Evolutionary conservation across 805 yeast genomes (phyloP), one percentile per base, ranked within the genome.

Genomic region (Teunomyces lycoperdinae): DNA sequence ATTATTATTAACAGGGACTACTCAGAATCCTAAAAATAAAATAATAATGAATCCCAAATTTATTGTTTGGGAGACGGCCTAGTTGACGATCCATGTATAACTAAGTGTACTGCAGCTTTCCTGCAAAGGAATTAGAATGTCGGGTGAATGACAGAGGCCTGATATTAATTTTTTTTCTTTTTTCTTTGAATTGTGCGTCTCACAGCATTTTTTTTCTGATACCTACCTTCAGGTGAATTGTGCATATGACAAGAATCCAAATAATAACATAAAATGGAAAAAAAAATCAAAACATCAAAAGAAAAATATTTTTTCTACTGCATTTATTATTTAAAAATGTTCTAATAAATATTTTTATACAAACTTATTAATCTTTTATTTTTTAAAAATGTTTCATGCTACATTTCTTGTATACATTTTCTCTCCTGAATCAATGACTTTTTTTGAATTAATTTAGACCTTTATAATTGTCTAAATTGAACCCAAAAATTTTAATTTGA

Each of bases 401-500:
- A 38, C 41, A 38, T 38, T 38, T 38, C 30, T 38, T 38, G 41
- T 38, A 26, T 6, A 26, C 41, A 26, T 38, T 38, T 38, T n/a
- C 41, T 38, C 41, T 38, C 29, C 29, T 20, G 41, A 38, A 38
- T 38, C 27, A 38, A 38, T 38, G 39, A 35, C 39, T 35, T 35
- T 35, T 35, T 17, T 35, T 35, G 39, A 35, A 35, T 38, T 20
- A 24, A 20, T 38, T 38, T 38, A 38, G 41, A 38, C 41, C 41
- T 38, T 38, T 38, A 38, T 38, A 38, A 24, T 26, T 38, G 41
- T 38, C 41, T 38, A 38, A 38, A 38, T 38, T 38, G 41, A 26
- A 38, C 41, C 27, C 41, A 38, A 38, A 38, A 38, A 38, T 38
- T 38, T 38, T 38, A 38, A 38, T 38, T 38, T n/a, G 39, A 35